Conservation (phyloP, 345 rosid genomes). For the Excoecaria cochinchinensis region DNA sequence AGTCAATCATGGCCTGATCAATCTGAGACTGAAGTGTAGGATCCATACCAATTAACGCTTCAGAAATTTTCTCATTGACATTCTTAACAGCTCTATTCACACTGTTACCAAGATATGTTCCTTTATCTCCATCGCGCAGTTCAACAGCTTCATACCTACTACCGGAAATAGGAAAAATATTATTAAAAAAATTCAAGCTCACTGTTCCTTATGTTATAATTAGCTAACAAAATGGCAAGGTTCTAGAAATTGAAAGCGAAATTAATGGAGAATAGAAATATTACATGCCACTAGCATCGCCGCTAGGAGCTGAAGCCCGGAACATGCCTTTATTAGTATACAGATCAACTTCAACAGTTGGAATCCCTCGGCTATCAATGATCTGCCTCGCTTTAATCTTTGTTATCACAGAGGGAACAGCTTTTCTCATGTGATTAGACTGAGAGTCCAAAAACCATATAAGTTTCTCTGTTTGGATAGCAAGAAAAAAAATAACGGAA, state of each 20-base stretch:
- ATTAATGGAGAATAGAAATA: conserved; percentile 1
- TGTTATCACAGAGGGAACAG: conserved; percentile 79
- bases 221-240: not conserved
- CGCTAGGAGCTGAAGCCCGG: conserved; percentile 85
- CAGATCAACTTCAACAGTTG: conserved; percentile 92
- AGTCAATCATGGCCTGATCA: conserved; percentile 96
- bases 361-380: conserved; percentile 92
- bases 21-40: conserved; percentile 85
- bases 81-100: conserved; percentile 91
- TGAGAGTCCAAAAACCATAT: conserved; percentile 17
- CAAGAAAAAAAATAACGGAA: not conserved
- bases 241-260: not conserved
- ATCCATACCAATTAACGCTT: conserved; percentile 93
- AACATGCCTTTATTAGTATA: conserved; percentile 84
- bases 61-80: conserved; percentile 78
- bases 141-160: conserved; percentile 92
- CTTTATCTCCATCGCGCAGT: conserved; percentile 93
- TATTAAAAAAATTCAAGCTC: not conserved
- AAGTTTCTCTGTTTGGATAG: not conserved
- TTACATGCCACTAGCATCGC: conserved; percentile 81
- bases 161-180: not conserved
- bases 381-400: conserved; percentile 85
- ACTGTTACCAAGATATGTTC: conserved; percentile 81
- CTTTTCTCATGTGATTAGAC: conserved; percentile 96
- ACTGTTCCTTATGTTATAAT: not conserved